phyloP scores from a whole-genome alignment of 768 basidiomycete genomes.

The Tylopilus intermedius region DNA sequence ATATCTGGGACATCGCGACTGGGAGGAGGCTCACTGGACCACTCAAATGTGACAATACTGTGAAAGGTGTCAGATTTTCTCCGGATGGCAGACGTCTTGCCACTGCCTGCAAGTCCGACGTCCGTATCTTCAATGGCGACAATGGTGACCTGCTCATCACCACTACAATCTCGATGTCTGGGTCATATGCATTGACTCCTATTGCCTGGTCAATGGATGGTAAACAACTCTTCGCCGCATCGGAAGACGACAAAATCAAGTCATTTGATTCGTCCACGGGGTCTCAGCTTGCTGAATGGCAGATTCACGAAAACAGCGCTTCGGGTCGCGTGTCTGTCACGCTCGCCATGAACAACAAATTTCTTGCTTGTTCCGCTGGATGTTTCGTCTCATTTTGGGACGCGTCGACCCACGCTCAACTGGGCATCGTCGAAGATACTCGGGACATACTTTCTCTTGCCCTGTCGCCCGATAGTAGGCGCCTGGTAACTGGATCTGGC shows the following conservation, averaged over 20 bases:
- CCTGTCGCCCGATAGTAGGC: not conserved
- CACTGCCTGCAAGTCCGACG: no score
- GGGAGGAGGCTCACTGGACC: not conserved
- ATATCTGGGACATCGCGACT: not conserved
- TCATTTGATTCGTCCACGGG: not conserved
- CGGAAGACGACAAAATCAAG: not conserved
- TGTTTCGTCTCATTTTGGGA: not conserved
- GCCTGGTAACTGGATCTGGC: not conserved
- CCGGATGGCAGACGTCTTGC: no score
- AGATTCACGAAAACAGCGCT: not conserved
- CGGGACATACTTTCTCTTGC: not conserved
- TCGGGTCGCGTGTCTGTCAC: not conserved
- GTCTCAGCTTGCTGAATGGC: not conserved
- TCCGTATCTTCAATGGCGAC: no score
- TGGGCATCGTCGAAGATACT: not conserved
- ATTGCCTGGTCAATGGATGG: not conserved
- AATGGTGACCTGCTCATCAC: no score
- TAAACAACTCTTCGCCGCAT: not conserved
- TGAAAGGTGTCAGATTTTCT: not conserved
- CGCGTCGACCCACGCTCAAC: not conserved
- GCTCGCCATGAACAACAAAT: not conserved
- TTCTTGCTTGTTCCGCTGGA: not conserved
- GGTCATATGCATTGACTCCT: not conserved
- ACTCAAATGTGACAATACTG: not conserved
- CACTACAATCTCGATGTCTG: not conserved